Base-by-base conservation (phyloP, 2,329 filamentous ascomycete genomes). In the Penicillium paneum region DNA sequence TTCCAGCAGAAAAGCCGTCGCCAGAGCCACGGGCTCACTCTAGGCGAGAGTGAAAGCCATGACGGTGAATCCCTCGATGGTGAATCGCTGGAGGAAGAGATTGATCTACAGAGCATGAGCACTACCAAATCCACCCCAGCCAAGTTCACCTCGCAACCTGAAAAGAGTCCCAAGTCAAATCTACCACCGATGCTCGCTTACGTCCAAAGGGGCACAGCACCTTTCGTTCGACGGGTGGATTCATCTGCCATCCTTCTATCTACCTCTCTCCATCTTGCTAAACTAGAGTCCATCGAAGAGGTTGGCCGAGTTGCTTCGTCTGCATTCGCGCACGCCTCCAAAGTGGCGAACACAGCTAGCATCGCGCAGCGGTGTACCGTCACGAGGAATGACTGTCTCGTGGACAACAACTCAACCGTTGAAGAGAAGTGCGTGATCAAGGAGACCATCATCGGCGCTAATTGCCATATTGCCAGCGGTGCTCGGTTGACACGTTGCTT, bases 391-490 rank as follows among this genome's bases (percentile, higher is more conserved):
- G 93, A 97, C 76, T 90, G 85, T 61, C 80, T 97, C 2, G 83
- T 97, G 35, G 93, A 85, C 1, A 89, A 93, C 54, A 97, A 97
- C 67, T 91, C 95, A 38, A 91, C 86, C 1, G 86, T 97, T 0
- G 90, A 93, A 67, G 90, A 93, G 65, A 93, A 93, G 71, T 87
- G 85, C 24, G 88, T 91, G n/a, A 89, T 99, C 75, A 97, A 96
- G 72, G 91, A 96, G 73, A 88, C 82, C 35, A 90, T 97, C 29
- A 84, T 99, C 38, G 94, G 94, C 3, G 85, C 90, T 5, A 91
- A 90, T 64, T 96, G 91, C 71, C 87, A 89, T 65, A 93, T 99
- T 60, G 86, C 87, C 58, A 86, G 88, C 63, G 91, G 91, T n/a
- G 91, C 89, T 29, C 89, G 92, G 61, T 76, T 99, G 41, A 86